Conservation (phyloP, 192 early-diverging fungal genomes). For the Polychytrium aggregatum region DNA sequence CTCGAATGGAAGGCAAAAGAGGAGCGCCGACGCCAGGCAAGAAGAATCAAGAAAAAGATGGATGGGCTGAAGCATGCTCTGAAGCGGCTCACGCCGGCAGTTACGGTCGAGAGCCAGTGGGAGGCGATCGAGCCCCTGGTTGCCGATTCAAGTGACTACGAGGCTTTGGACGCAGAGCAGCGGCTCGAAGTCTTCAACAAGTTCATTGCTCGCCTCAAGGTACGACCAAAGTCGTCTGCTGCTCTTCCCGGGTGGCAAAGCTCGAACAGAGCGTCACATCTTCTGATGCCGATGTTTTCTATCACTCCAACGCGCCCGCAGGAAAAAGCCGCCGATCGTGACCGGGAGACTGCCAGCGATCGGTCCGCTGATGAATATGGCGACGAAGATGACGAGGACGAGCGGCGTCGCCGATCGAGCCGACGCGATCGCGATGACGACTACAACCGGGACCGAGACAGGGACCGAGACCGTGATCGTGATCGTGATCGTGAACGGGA, state of each 20-base stretch:
- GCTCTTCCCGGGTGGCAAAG: neutral
- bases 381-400: slow-evolving; percentile 43
- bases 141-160: slow-evolving; percentile 46
- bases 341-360: slow-evolving; percentile 30
- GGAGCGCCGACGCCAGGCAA: slow-evolving; percentile 57
- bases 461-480: slow-evolving; percentile 7
- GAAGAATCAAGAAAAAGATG: slow-evolving; percentile 54
- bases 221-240: neutral
- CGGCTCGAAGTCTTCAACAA: slow-evolving; percentile 65
- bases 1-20: slow-evolving; percentile 52
- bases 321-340: slow-evolving; percentile 17
- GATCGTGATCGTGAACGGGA: slow-evolving; percentile 26
- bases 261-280: neutral
- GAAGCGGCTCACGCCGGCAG: slow-evolving; percentile 48
- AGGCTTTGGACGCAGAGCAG: slow-evolving; percentile 52
- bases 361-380: slow-evolving; percentile 46
- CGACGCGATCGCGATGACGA: slow-evolving; percentile 5
- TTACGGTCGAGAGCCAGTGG: slow-evolving; percentile 57
- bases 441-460: slow-evolving; percentile 8
- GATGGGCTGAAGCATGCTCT: slow-evolving; percentile 68
- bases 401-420: slow-evolving; percentile 18
- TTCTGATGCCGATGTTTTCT: neutral
- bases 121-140: slow-evolving; percentile 40
- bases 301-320: neutral
- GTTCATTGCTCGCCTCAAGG: slow-evolving; percentile 54